A percentile compares a stretch with the other conserved stretches of the same genome.
These are phyloP conservation scores for Xylaria sp. DNA, from an alignment of 495 filamentous ascomycete species.

Conservation along the genomic window DNA sequence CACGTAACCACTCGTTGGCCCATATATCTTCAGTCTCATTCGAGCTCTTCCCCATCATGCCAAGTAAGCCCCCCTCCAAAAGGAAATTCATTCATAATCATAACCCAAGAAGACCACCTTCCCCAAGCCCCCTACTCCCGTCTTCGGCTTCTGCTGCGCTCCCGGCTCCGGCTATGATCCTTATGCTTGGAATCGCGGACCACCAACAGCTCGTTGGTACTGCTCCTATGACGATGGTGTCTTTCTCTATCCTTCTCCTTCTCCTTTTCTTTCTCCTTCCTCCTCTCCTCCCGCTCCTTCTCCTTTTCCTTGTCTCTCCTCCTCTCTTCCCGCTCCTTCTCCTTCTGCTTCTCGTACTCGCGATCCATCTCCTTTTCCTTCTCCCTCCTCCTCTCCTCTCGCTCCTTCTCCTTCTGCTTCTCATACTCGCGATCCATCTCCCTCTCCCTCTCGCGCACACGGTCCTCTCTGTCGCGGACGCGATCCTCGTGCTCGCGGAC, in stretches of 20 bases:
- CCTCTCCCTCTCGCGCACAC: too few relatives aligned
- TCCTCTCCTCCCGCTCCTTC: slow-evolving; percentile 26
- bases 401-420: slow-evolving; percentile 32
- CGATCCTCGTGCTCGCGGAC: slow-evolving; percentile 30
- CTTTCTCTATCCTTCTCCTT: slow-evolving; percentile 32
- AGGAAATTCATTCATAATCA: not conserved
- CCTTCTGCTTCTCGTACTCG: slow-evolving; percentile 20
- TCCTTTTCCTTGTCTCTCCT: slow-evolving; percentile 29
- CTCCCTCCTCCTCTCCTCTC: too few relatives aligned
- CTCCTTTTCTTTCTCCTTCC: slow-evolving; percentile 21
- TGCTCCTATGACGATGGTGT: slow-evolving; percentile 23
- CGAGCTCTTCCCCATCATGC: not conserved
- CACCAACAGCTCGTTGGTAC: slow-evolving; percentile 34
- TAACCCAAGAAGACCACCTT: not conserved
- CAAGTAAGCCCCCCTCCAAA: not conserved
- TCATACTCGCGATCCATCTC: slow-evolving; percentile 37
- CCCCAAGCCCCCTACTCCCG: slow-evolving; percentile 26
- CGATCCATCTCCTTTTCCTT: slow-evolving; percentile 21
- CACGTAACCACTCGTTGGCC: not conserved
- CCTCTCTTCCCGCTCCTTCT: slow-evolving; percentile 30
- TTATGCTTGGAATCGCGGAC: slow-evolving; percentile 38
- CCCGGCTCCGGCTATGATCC: slow-evolving; percentile 48
- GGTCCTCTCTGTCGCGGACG: slow-evolving; percentile 44
- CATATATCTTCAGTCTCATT: not conserved
- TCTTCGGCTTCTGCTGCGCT: slow-evolving; percentile 39